Base-by-base conservation (phyloP, 2,329 filamentous ascomycete genomes). In the Dothiorella sarmentorum region DNA sequence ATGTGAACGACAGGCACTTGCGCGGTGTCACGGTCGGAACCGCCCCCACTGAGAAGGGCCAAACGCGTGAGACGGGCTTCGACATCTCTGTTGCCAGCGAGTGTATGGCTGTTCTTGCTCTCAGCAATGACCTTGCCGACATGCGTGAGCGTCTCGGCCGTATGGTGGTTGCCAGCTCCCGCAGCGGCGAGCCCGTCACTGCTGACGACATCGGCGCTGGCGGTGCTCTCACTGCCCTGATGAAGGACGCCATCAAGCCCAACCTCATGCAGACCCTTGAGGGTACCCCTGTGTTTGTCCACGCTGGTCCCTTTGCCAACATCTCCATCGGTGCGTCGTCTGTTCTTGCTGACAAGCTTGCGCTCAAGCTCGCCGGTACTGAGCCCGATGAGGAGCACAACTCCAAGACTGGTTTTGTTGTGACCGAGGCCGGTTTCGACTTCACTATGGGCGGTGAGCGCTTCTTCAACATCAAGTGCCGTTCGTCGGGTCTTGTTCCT, bases 391-490 rank as follows among this genome's bases (percentile, higher is more conserved):
- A 97, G 78, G 85, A 95, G 67, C 84, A 92, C 69, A 80, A 85
- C 52, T 80, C 86, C 66, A 93, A 94, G 80, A 85, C 89, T 27
- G 94, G 94, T 9, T 97, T 94, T 68, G 93, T 97, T 20, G 87
- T 99, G 35, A 99, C 94, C 1, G 94, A 99, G 75, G 93, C 94
- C 56, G 94, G 94, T 9, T 99, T 99, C 74, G 94, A 99, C 76
- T 99, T 99, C 78, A 97, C 94, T 68, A 99, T 99, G 94, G 94
- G 94, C 64, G 94, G 94, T 63, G 94, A 99, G 82, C 89, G 94
- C 55, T 99, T 99, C 83, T 97, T 99, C 85, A 97, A 99, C 80
- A 97, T 99, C 82, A 99, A 99, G 82, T 97, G 94, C 79, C 89
- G 94, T 61, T 89, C 91, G 9, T 97, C 93, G 5, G 93, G 93